Evolutionary conservation across 1,284 basidiomycete species (phyloP).

Genomic region (Cryptococcus maquisensis): DNA sequence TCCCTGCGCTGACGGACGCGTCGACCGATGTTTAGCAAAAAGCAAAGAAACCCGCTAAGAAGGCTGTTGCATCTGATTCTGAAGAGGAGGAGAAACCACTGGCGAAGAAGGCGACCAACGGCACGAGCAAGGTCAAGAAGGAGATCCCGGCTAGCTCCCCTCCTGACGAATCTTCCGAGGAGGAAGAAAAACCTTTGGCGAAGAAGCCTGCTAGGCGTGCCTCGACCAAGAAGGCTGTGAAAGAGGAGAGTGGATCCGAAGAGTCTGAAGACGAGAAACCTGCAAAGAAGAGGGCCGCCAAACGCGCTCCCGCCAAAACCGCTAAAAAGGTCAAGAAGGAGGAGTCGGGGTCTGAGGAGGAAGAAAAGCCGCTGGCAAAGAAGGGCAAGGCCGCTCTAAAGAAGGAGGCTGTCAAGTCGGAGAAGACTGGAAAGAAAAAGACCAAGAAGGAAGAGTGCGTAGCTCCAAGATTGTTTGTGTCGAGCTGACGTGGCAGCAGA

Average conservation of each 20-base stretch:
- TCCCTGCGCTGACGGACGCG: slow-evolving; percentile 12
- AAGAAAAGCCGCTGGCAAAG: slow-evolving; percentile 49
- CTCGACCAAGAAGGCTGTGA: slow-evolving; percentile 18
- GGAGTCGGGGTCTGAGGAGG: slow-evolving; percentile 55
- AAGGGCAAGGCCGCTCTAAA: not conserved
- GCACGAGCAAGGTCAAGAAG: slow-evolving; percentile 5
- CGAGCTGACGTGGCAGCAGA: slow-evolving; percentile 2
- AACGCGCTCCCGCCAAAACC: slow-evolving; percentile 28
- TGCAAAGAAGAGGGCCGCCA: slow-evolving; percentile 45
- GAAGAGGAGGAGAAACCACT: not conserved
- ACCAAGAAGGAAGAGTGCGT: slow-evolving; percentile 50
- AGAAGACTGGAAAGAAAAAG: slow-evolving; percentile 58
- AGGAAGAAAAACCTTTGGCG: slow-evolving; percentile 66
- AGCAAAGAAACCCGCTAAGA: slow-evolving; percentile 24
- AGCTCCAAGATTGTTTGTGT: not conserved
- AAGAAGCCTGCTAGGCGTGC: slow-evolving; percentile 32
- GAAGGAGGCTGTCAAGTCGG: not conserved
- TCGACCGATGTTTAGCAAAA: slow-evolving; percentile 49
- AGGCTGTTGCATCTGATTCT: slow-evolving; percentile 1
- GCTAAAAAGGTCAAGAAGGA: slow-evolving; percentile 50
- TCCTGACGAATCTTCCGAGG: not conserved
- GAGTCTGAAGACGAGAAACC: slow-evolving; percentile 50
- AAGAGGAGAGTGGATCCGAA: slow-evolving; percentile 57
- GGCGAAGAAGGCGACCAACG: slow-evolving; percentile 3
- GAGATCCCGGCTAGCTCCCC: not conserved